Evolutionary conservation across 75 land plant genomes (phyloP).

Genomic region (Pseudotsuga menziesii): DNA sequence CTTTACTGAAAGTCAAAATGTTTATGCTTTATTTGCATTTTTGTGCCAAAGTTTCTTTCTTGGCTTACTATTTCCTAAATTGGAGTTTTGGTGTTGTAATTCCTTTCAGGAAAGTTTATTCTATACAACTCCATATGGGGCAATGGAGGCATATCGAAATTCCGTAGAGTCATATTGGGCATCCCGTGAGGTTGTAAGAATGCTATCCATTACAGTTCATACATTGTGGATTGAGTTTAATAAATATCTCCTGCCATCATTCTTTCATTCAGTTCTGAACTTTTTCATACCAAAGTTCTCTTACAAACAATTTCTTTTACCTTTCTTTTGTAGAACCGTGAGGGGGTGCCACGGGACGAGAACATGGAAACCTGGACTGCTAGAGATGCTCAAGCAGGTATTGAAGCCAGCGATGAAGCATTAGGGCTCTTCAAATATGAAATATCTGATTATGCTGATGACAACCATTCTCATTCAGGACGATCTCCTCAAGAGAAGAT

Average conservation of each 20-base stretch:
- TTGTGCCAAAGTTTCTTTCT: background rate
- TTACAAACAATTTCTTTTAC: background rate
- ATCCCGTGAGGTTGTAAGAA: slow-evolving; percentile 29
- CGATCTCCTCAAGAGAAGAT: slow-evolving; percentile 30
- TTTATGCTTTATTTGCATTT: background rate
- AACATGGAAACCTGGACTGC: slow-evolving; percentile 18
- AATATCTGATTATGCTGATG: slow-evolving; percentile 3
- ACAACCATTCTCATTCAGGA: slow-evolving; percentile 18
- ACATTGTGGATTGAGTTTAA: background rate
- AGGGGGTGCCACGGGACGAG: slow-evolving; percentile 14
- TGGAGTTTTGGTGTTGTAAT: background rate
- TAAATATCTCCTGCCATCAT: background rate
- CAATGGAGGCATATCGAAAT: slow-evolving; percentile 67
- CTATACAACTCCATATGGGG: slow-evolving; percentile 62
- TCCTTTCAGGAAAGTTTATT: slow-evolving; percentile 68
- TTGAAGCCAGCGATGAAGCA: slow-evolving; percentile 20
- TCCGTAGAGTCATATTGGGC: slow-evolving; percentile 59
- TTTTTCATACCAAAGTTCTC: background rate
- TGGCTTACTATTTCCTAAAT: background rate
- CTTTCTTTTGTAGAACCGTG: slow-evolving; percentile 13
- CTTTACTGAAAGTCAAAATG: background rate
- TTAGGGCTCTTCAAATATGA: slow-evolving; percentile 14
- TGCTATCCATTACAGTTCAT: background rate
- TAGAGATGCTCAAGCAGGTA: slow-evolving; percentile 22
- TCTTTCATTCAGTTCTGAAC: background rate